These are phyloP conservation scores for Pseudotsuga menziesii DNA, from an alignment of 75 land plant species.

Conservation along the genomic window DNA sequence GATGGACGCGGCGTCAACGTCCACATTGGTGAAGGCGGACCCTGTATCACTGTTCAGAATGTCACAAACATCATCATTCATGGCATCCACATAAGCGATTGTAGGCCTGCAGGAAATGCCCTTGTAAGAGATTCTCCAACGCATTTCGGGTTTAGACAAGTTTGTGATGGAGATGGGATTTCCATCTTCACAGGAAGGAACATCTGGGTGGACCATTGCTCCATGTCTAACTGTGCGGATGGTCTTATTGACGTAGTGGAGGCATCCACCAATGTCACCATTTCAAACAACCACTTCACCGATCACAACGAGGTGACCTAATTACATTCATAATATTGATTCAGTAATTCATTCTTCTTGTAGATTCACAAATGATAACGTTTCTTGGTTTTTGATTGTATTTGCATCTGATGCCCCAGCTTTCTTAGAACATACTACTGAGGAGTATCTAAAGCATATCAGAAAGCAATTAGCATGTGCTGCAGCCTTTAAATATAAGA, in stretches of 20 bases:
- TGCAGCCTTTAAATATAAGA: too few species aligned
- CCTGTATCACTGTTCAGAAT: conserved; percentile 42
- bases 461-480: too few species aligned
- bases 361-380: too few species aligned
- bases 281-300: conserved; percentile 49
- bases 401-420: too few species aligned
- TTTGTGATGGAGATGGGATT: conserved; percentile 49
- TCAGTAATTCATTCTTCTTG: too few species aligned
- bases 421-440: too few species aligned
- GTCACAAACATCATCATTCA: conserved; percentile 25
- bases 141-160: conserved; percentile 25
- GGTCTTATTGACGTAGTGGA: conserved; percentile 49
- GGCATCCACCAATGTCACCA: conserved; percentile 47
- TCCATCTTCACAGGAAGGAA: conserved; percentile 34
- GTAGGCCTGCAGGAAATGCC: conserved; percentile 16
- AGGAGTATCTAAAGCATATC: too few species aligned
- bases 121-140: conserved; percentile 25
- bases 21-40: conserved; percentile 40
- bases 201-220: conserved; percentile 55
- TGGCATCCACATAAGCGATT: conserved; percentile 30
- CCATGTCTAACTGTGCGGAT: conserved; percentile 32
- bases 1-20: conserved; percentile 58
- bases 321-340: too few species aligned
- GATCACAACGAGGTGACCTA: conserved; percentile 29
- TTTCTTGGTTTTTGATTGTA: too few species aligned